Evolutionary conservation across 2,329 filamentous ascomycete genomes (phyloP), one percentile per base, ranked within the genome.

Genomic region (Fusarium temperatum): DNA sequence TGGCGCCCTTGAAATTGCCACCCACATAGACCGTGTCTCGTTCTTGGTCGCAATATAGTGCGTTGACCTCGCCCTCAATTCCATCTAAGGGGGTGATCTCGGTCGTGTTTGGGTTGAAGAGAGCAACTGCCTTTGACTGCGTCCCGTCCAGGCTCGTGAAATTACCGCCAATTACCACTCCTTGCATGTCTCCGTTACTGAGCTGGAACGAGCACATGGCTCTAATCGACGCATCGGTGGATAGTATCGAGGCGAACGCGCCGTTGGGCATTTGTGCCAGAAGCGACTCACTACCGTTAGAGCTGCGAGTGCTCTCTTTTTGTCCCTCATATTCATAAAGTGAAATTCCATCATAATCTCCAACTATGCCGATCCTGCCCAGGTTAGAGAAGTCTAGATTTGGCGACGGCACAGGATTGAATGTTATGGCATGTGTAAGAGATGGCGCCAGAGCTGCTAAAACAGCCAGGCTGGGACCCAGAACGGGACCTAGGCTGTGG

Each of bases 331-430:
- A 98, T 80, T 95, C 87, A 85, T 96, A 98, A 44, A 98, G 86
- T 18, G 96, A 98, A 78, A 98, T 93, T 62, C 95, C 94, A 78
- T 94, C 91, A 81, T 98, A 99, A 83, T 98, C 92, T 77, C 96
- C 96, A 4, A 91, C 93, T 67, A 99, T 88, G 62, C 93, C 95
- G 75, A 98, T 91, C 77, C 93, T 90, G 66, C 96, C 96, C 41
- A 99, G 86, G 65, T 91, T 85, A 35, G 88, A 89, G 67, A 98
- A 88, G 80, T 97, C 93, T 80, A 99, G 89, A 78, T 95, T 91
- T 64, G 93, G 86, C 20, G 90, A 85, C 7, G 94, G 90, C 44
- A 90, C 87, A 20, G 89, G 82, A 51, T 85, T 89, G 81, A 94
- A 92, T 36, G 85, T 87, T 70, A 91, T 83, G 44, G 89, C 89